Base-by-base conservation (phyloP, 2,329 filamentous ascomycete genomes). In the Thielaviopsis euricoi region DNA sequence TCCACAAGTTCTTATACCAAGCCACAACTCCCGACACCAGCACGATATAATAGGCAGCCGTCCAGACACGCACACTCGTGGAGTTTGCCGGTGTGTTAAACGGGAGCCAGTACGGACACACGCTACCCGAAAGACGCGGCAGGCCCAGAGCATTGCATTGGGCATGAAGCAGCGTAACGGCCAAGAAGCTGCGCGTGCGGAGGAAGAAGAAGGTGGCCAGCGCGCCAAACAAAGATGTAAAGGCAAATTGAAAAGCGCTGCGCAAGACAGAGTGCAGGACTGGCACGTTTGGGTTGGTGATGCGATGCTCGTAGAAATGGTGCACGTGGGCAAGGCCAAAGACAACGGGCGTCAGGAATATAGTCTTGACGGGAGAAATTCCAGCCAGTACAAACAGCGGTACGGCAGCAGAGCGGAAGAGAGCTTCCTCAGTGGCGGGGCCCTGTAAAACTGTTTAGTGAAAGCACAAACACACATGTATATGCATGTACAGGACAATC, bases 61-160 rank as follows among this genome's bases (percentile, higher is more conserved):
- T 91, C 87, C 87, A 95, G 46, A 68, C 19, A 17, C 55, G 46
- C 37, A 59, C 52, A 33, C 40, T 64, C 63, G 63, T 62, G 7
- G 61, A 62, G 3, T 49, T 49, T 12, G 63, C 61, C 15, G 57
- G 64, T 62, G 59, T 64, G 62, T 64, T 65, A 58, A 50, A 62
- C 58, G 48, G 60, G 50, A 71, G 58, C 72, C 72, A 74, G 56
- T 72, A 67, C 13, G 73, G 79, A 64, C 83, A 79, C 3, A 96
- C 80, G 9, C 79, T 74, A 0, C 93, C 91, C 83, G 87, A 95
- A 60, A 97, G 71, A 6, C 89, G 79, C 22, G 93, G 93, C 54
- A 97, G 73, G 7, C 93, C 93, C 78, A 90, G 87, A 73, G 80
- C 86, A 67, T 98, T 98, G 73, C 93, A 98, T 67, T 97, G 93